A percentile compares a stretch with the other conserved stretches of the same genome.
Conservation (phyloP, 495 filamentous ascomycete species). For the Aspergillus nanangensis region DNA sequence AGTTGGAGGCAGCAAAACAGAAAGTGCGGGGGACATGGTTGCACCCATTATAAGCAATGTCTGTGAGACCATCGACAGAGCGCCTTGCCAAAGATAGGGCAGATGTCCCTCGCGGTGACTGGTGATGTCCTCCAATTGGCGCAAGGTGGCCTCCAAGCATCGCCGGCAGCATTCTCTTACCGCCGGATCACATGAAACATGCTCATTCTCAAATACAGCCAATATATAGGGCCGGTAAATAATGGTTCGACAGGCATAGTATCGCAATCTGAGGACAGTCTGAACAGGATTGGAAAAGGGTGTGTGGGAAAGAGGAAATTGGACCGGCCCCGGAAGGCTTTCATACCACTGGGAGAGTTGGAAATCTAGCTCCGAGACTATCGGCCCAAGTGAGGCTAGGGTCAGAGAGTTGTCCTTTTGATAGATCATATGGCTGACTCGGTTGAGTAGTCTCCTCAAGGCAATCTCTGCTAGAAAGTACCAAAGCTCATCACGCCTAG, state of each 20-base stretch:
- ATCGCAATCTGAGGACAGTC: conserved; percentile 72
- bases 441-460: conserved; percentile 68
- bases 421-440: conserved; percentile 78
- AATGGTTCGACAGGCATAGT: conserved; percentile 80
- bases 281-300: conserved; percentile 69
- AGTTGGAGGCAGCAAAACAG: conserved; percentile 59
- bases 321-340: conserved; percentile 64
- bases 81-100: conserved; percentile 84
- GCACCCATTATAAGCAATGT: conserved; percentile 78
- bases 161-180: conserved; percentile 75
- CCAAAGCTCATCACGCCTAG: conserved; percentile 74
- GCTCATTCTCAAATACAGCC: conserved; percentile 73
- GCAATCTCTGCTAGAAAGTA: conserved; percentile 82
- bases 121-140: conserved; percentile 73
- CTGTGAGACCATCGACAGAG: conserved; percentile 76
- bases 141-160: conserved; percentile 75
- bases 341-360: conserved; percentile 84
- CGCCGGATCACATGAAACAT: conserved; percentile 58
- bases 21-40: conserved; percentile 72
- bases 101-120: conserved; percentile 81
- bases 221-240: conserved; percentile 81
- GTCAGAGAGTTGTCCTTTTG: conserved; percentile 66
- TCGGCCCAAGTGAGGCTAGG: conserved; percentile 65
- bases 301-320: conserved; percentile 64
- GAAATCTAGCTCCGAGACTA: conserved; percentile 75